These are phyloP conservation scores for Talaromyces borbonicus DNA, from an alignment of 495 filamentous ascomycete genomes.

Conservation along the genomic window DNA sequence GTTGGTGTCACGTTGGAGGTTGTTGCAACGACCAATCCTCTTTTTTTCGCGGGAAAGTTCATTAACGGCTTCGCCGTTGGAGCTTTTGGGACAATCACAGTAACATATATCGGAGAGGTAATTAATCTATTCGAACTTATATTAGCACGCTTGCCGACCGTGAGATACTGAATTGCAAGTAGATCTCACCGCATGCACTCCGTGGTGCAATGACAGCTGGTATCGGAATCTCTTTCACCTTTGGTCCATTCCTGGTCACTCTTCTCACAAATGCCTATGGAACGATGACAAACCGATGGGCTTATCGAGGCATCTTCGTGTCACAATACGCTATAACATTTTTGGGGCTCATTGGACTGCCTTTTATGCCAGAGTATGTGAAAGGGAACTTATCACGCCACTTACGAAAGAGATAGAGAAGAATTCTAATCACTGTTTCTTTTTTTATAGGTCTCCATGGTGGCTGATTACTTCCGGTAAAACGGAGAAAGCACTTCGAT, in stretches of 20 bases:
- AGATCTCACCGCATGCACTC: slow-evolving; percentile 21
- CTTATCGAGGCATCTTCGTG: slow-evolving; percentile 21
- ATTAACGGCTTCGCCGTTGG: slow-evolving; percentile 23
- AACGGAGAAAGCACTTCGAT: too few species aligned
- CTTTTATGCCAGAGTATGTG: not conserved
- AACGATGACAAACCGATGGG: slow-evolving; percentile 18
- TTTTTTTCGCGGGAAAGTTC: slow-evolving; percentile 26
- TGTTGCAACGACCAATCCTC: slow-evolving; percentile 16
- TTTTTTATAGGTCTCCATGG: too few species aligned
- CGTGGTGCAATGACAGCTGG: slow-evolving; percentile 18
- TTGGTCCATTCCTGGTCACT: slow-evolving; percentile 20
- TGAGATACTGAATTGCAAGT: too few species aligned
- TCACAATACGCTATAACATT: slow-evolving; percentile 20
- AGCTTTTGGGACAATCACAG: slow-evolving; percentile 12
- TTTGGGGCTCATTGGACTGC: not conserved
- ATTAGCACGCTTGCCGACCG: too few species aligned
- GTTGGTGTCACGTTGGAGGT: slow-evolving; percentile 20
- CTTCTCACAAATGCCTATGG: slow-evolving; percentile 19
- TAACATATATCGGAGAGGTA: slow-evolving; percentile 24
- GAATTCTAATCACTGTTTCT: too few species aligned
- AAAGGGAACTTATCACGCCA: too few species aligned
- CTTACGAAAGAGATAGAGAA: too few species aligned
- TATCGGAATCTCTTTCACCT: slow-evolving; percentile 16
- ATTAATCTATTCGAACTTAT: too few species aligned
- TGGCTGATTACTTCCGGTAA: too few species aligned